A percentile compares a stretch with the other conserved stretches of the same genome.
Evolutionary conservation across 495 filamentous ascomycete genomes (phyloP).

Genomic region (Penicillium waksmanii): DNA sequence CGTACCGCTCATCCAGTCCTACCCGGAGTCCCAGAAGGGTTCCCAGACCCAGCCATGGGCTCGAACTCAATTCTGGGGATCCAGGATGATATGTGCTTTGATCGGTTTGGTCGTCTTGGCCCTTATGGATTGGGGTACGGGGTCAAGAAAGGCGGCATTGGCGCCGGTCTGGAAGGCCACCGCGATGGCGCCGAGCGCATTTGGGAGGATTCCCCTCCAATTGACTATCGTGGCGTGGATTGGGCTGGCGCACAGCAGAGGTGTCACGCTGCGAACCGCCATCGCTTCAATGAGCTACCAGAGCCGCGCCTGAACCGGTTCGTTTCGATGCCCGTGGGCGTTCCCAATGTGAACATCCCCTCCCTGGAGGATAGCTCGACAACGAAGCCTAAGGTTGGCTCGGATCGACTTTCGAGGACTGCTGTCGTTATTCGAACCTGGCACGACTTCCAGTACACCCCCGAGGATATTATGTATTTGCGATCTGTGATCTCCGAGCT

Average conservation of each 20-base stretch:
- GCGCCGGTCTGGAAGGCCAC: conserved; percentile 79
- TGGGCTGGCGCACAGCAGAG: conserved; percentile 77
- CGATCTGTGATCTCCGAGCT: conserved; percentile 66
- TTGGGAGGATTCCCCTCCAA: conserved; percentile 68
- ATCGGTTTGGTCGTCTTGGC: conserved; percentile 84
- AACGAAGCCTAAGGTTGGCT: conserved; percentile 22
- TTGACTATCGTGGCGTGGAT: conserved; percentile 72
- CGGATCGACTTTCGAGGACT: conserved; percentile 54
- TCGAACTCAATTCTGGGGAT: conserved; percentile 80
- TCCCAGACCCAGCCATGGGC: conserved; percentile 81
- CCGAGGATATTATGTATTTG: conserved; percentile 56
- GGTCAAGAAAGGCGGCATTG: conserved; percentile 72
- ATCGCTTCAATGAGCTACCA: conserved; percentile 62
- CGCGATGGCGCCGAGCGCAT: conserved; percentile 72
- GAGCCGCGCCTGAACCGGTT: conserved; percentile 48
- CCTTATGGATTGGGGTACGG: conserved; percentile 91
- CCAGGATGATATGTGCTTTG: conserved; percentile 89
- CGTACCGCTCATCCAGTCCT: conserved; percentile 70
- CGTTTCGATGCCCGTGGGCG: conserved; percentile 48
- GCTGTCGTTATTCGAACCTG: conserved; percentile 67
- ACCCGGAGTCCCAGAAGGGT: conserved; percentile 76
- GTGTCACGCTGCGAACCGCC: conserved; percentile 70
- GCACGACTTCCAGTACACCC: conserved; percentile 59
- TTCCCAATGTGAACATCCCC: conserved; percentile 24
- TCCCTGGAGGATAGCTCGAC: conserved; percentile 15